These are phyloP conservation scores for Mallotus nudiflorus DNA, from an alignment of 345 rosid species.

Conservation along the genomic window DNA sequence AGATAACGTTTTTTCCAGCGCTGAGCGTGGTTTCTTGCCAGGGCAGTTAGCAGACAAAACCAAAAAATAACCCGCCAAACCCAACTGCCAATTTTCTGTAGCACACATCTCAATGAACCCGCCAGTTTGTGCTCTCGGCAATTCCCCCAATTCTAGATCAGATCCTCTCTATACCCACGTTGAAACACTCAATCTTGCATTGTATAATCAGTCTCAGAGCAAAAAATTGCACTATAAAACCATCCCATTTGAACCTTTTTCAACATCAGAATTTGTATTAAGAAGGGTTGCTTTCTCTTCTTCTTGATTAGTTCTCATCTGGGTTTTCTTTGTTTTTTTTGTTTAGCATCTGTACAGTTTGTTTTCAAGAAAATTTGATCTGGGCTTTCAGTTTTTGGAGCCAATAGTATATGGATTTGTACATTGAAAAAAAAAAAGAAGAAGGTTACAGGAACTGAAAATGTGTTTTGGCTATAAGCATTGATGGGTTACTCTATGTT, in stretches of 20 bases:
- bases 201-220: slow-evolving; percentile 6
- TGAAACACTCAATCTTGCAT: slow-evolving; percentile 24
- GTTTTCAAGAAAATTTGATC: background rate
- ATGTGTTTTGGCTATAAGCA: background rate
- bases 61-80: slow-evolving; percentile 23
- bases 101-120: slow-evolving; percentile 27
- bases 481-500: slow-evolving; percentile 35
- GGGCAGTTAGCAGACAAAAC: slow-evolving; percentile 9
- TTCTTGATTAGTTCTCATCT: background rate
- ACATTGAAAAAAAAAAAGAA: background rate
- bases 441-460: background rate
- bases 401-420: background rate
- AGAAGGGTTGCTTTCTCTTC: background rate
- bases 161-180: slow-evolving; percentile 21
- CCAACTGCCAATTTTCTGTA: background rate
- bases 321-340: background rate
- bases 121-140: background rate
- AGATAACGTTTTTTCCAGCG: background rate
- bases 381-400: no score
- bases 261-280: background rate
- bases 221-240: background rate
- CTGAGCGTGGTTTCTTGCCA: background rate
- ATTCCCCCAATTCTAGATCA: slow-evolving; percentile 20
- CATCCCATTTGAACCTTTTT: background rate
- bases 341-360: background rate